Evolutionary conservation across 768 basidiomycete genomes (phyloP), one percentile per base, ranked within the genome.

Genomic region (Mycena olivaceomarginata): DNA sequence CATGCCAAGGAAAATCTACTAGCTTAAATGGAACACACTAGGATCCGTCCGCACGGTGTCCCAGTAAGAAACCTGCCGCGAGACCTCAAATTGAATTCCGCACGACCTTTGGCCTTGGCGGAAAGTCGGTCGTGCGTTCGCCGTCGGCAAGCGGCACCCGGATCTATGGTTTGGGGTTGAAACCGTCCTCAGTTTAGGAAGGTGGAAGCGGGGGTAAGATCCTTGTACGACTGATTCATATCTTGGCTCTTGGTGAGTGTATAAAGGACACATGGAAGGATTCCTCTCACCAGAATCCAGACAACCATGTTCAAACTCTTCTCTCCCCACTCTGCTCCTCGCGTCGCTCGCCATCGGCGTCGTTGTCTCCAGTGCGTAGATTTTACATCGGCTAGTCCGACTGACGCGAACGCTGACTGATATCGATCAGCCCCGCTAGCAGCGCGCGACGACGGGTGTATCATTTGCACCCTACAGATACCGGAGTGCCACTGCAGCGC

Each of bases 291-390:
- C 68, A 69, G 68, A 69, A 13, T 69, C 53, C 67, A 68, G 39
- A 68, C 51, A 68, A 53, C 67, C 67, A 68, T 67, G 66, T 67
- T 67, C 66, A 67, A 67, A 53, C 31, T 67, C 31, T 67, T 67
- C 66, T 67, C 66, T 68, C 40, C 67, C 68, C 56, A 59, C 68
- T 69, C 68, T 69, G 53, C 51, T 69, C 56, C 56, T 69, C 41
- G 68, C 68, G 68, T 69, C 68, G 68, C 41, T 69, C 56, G 68
- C 68, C 56, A 69, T 69, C 56, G 56, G 68, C 68, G 68, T 59
- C 68, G 68, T 69, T 69, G 68, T 59, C 68, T 69, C 68, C 56
- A 69, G 68, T 69, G 68, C 68, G 68, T 69, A 41, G 56, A 69
- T 69, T 67, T 48, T 37, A 16, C 66, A 41, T 45, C 48, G 56